These are phyloP conservation scores for Acer yangbiense DNA, from an alignment of 345 rosid genomes.

Conservation along the genomic window DNA sequence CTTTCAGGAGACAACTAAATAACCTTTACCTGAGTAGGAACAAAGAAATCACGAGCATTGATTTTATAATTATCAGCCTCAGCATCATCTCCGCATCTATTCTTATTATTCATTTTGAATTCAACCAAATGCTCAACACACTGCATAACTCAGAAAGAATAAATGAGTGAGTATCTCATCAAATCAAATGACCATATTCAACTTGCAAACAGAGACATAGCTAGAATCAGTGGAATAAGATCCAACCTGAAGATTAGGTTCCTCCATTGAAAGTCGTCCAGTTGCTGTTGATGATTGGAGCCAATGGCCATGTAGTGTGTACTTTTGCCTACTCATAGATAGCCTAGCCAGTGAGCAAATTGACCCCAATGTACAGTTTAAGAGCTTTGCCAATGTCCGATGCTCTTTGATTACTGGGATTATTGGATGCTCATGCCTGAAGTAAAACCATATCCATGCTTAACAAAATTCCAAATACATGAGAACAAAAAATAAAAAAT, in stretches of 20 bases:
- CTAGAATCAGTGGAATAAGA: conserved; percentile 13
- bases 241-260: conserved; percentile 96
- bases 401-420: conserved; percentile 91
- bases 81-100: conserved; percentile 42
- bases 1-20: conserved; percentile 5
- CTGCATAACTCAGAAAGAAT: conserved; percentile 45
- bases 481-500: background rate
- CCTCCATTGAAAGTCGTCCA: conserved; percentile 96
- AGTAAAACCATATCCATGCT: conserved; percentile 26
- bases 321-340: conserved; percentile 63
- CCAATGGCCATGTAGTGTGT: conserved; percentile 89
- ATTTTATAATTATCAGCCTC: conserved; percentile 46
- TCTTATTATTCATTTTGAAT: conserved; percentile 45
- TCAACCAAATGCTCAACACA: conserved; percentile 92
- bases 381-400: conserved; percentile 85
- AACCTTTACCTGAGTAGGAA: conserved; percentile 82
- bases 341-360: conserved; percentile 81
- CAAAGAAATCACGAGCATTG: conserved; percentile 88
- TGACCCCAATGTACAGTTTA: conserved; percentile 85
- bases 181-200: background rate
- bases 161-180: conserved; percentile 12
- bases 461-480: conserved; percentile 10
- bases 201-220: background rate
- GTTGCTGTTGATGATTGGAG: conserved; percentile 98
- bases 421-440: conserved; percentile 90